Base-by-base conservation (phyloP, 2,329 filamentous ascomycete species). In the Amylocarpus encephaloides region DNA sequence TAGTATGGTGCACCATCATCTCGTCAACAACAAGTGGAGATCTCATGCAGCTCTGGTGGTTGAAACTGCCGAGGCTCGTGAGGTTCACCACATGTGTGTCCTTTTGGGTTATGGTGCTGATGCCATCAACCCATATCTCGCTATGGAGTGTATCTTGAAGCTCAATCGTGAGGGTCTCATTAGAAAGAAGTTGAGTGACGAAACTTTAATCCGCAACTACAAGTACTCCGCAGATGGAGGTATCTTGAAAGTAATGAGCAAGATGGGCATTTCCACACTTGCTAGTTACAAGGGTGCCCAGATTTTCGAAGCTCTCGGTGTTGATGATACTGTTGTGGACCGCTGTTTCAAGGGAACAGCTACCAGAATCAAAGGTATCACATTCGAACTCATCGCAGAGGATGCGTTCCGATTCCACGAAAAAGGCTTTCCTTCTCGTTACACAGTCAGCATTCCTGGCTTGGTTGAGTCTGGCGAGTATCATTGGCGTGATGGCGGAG, bases 11-110 rank as follows among this genome's bases (percentile, higher is more conserved):
- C 92, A 97, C 70, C 92, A 96, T 66, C 90, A 96, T 68, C 77
- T 97, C 59, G 90, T 96, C 55, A 86, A 85, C 70, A 96, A 95
- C 78, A 92, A 94, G 73, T 95, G 91, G 89, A 81, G 92, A 68
- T 91, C 92, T 11, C 81, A 91, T 70, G 88, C 82, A 59, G 92
- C 91, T 42, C 73, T 97, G 41, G 78, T 95, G 36, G 81, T 95
- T 32, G 92, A 97, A 75, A 95, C 91, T 56, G 92, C 86, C 41
- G 92, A 97, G 69, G 92, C 92, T 62, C 88, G 92, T 71, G 92
- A 97, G 71, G 92, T 97, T 6, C 92, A 97, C 70, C 92, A 97
- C 73, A 95, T 96, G 89, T 95, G 89, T 73, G 92, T 97, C n/a
- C 79, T 96, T 39, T 80, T 97, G 53, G 92, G 92, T 48, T 97